Evolutionary conservation across 2,329 filamentous ascomycete genomes (phyloP).

Genomic region (Talaromyces islandicus): DNA sequence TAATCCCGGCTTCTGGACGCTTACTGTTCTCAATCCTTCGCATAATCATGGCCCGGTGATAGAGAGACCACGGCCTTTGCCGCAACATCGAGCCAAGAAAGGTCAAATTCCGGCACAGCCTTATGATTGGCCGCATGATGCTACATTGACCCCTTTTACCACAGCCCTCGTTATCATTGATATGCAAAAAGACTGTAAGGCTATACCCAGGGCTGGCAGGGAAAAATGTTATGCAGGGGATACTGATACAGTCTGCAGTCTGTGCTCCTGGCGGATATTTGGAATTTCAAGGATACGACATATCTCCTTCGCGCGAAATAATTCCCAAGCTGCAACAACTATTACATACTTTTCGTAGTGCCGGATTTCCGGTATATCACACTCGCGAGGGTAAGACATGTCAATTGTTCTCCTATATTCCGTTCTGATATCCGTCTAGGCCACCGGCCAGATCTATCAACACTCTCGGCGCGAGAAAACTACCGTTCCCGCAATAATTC

Average conservation of each 20-base stretch:
- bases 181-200: constrained; percentile 45
- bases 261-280: constrained; percentile 40
- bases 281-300: constrained; percentile 41
- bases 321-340: constrained; percentile 37
- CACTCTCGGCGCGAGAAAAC: constrained; percentile 49
- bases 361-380: constrained; percentile 39
- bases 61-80: constrained; percentile 35
- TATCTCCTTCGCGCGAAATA: constrained; percentile 31
- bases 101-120: constrained; percentile 37
- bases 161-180: constrained; percentile 43
- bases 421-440: constrained; percentile 20
- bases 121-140: constrained; percentile 44
- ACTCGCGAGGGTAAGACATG: constrained; percentile 37
- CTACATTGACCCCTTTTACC: constrained; percentile 38
- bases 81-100: constrained; percentile 38
- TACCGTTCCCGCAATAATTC: constrained; percentile 49
- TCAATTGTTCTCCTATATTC: not conserved
- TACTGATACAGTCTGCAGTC: constrained; percentile 24
- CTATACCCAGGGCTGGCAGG: constrained; percentile 2
- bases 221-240: not conserved
- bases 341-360: constrained; percentile 32
- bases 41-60: constrained; percentile 39
- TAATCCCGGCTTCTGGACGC: constrained; percentile 38
- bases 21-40: constrained; percentile 36
- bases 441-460: constrained; percentile 50